Evolutionary conservation across 352 stramenopile genomes (phyloP), one percentile per base, ranked within the genome.

Genomic region (Thraustochytrium striatum): DNA sequence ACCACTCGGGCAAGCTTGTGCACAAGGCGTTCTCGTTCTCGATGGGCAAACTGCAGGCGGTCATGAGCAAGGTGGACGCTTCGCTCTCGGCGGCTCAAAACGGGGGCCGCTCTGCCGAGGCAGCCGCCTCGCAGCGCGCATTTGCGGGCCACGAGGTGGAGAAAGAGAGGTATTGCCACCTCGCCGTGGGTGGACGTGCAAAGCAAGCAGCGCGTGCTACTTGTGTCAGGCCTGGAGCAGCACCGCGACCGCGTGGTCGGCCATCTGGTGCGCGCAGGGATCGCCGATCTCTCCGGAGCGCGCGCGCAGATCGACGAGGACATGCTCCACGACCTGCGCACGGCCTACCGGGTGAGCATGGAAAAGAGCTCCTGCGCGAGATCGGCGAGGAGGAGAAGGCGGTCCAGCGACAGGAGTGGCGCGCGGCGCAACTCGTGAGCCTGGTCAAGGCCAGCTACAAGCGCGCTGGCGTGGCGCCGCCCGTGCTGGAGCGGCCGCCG

Each of bases 21-120:
- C 61, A 39, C 3, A 75, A 75, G 39, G 65, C 65, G 21, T 19
- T 75, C n/a, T 43, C 16, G 30, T 75, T 75, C 52, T 75, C 65
- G 19, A 8, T 75, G 16, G 39, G 39, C 65, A 75, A 75, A 43
- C 1, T 70, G 21, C 59, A 70, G 59, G 5, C 11, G 35, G 59
- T 28, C 0, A 21, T 70, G 5, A 21, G 53, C 25, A 33, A 70
- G 8, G 59, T 75, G 2, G 52, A 75, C 25, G 35, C 47, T 55
- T 16, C 47, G 47, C 47, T 55, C 44, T 41, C 35, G 65, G 16
- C 65, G 44, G 36, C 32, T 58, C 1, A 73, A 73, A 2, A 30
- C 58, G 9, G 16, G 32, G 36, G 11, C 32, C n/a, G 28, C 16
- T 32, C 11, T 28, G 33, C 11, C 62, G 1, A 36, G 13, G 58